These are phyloP conservation scores for Colletotrichum tamarilloi DNA, from an alignment of 2,329 filamentous ascomycete species.

Conservation along the genomic window DNA sequence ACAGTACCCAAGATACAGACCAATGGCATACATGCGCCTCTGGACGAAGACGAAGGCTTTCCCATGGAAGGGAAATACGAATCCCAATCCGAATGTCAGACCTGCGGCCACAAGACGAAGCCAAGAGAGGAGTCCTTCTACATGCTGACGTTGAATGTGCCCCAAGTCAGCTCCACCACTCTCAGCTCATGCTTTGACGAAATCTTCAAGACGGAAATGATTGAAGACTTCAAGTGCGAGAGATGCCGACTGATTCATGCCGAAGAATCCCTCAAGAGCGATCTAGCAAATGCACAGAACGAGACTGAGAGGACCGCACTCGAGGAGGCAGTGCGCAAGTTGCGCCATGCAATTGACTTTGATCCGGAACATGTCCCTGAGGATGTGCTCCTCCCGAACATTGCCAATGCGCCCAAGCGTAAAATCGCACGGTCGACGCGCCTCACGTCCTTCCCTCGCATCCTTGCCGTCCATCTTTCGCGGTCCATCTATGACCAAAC, in stretches of 20 bases:
- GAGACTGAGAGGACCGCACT: conserved; percentile 69
- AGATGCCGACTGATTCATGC: conserved; percentile 90
- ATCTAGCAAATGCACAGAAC: conserved; percentile 66
- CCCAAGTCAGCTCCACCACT: conserved; percentile 82
- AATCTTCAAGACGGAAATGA: conserved; percentile 93
- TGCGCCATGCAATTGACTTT: conserved; percentile 77
- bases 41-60: conserved; percentile 66
- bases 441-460: conserved; percentile 87
- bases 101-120: conserved; percentile 89
- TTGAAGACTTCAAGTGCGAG: conserved; percentile 97
- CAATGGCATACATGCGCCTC: conserved; percentile 22
- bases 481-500: conserved; percentile 89
- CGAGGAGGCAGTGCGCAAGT: conserved; percentile 52
- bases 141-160: conserved; percentile 91
- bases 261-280: conserved; percentile 69
- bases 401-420: conserved; percentile 79
- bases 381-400: conserved; percentile 79
- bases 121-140: conserved; percentile 88
- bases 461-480: conserved; percentile 92
- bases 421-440: conserved; percentile 89
- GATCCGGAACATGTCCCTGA: conserved; percentile 84
- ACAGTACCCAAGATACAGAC: conserved; percentile 29
- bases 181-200: conserved; percentile 92
- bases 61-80: conserved; percentile 92
- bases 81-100: conserved; percentile 94